phyloP scores from a whole-genome alignment of 2,329 filamentous ascomycete species.

The Aspergillus glaucus region DNA sequence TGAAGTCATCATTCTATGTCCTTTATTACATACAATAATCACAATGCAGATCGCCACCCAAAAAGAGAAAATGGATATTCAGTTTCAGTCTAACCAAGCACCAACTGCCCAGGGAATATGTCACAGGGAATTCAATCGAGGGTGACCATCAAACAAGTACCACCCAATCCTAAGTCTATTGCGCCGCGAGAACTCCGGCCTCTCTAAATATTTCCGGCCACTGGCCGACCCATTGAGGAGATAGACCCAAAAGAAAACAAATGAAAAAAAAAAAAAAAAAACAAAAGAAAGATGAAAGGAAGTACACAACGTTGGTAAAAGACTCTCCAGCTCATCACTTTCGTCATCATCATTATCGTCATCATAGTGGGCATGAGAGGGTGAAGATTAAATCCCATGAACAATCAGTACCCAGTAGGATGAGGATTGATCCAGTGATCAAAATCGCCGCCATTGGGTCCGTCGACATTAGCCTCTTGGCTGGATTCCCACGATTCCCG shows the following conservation, averaged over 20 bases:
- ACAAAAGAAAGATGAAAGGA: too few relatives aligned
- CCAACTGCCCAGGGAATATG: background rate
- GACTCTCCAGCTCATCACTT: slow-evolving; percentile 4
- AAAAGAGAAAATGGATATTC: background rate
- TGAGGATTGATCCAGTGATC: slow-evolving; percentile 40
- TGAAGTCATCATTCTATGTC: background rate
- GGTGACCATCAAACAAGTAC: background rate
- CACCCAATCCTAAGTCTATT: background rate
- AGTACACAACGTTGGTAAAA: too few relatives aligned
- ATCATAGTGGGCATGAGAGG: background rate
- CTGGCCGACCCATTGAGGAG: background rate
- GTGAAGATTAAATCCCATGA: background rate
- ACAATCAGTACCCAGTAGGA: slow-evolving; percentile 8
- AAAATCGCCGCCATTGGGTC: slow-evolving; percentile 37
- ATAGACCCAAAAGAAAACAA: background rate
- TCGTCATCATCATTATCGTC: slow-evolving; percentile 8
- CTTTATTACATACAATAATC: background rate
- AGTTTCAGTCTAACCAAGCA: background rate
- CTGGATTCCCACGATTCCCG: slow-evolving; percentile 34
- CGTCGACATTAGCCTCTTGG: slow-evolving; percentile 28
- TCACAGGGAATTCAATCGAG: too few relatives aligned
- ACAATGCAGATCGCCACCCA: background rate
- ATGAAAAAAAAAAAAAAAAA: background rate
- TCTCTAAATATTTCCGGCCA: background rate
- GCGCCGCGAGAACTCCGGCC: background rate